Conservation (phyloP, 2,329 filamentous ascomycete species). For the Reticulascus tulasneorum region DNA sequence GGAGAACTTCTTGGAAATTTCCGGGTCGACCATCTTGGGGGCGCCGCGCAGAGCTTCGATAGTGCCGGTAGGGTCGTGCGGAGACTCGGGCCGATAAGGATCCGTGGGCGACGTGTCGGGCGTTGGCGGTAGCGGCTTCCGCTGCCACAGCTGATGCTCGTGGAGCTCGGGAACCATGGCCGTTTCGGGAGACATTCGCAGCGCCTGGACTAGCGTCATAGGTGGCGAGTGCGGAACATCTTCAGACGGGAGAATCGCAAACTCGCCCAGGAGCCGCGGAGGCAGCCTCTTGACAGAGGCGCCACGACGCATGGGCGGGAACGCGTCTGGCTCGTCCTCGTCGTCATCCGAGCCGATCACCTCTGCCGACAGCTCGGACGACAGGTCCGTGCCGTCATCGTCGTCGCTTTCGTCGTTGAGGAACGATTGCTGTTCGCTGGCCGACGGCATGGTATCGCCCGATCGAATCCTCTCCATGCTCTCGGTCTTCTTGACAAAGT, state of each 20-base stretch:
- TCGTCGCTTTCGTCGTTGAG: slow-evolving; percentile 44
- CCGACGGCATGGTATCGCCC: slow-evolving; percentile 26
- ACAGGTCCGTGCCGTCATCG: slow-evolving; percentile 53
- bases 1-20: slow-evolving; percentile 34
- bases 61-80: slow-evolving; percentile 26
- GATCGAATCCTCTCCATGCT: slow-evolving; percentile 43
- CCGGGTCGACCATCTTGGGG: slow-evolving; percentile 23
- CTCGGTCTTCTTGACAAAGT: slow-evolving; percentile 50
- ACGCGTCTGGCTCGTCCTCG: slow-evolving; percentile 15
- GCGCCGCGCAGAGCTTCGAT: slow-evolving; percentile 33
- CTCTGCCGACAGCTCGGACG: slow-evolving; percentile 59
- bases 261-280: slow-evolving; percentile 7
- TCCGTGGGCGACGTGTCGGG: slow-evolving; percentile 45
- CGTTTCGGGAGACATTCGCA: slow-evolving; percentile 37
- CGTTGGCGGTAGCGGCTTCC: slow-evolving; percentile 45
- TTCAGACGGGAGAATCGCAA: slow-evolving; percentile 2
- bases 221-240: slow-evolving; percentile 34
- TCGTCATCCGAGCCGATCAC: slow-evolving; percentile 29
- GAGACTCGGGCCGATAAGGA: slow-evolving; percentile 29
- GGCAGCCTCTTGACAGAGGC: slow-evolving; percentile 5
- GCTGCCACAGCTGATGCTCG: slow-evolving; percentile 37
- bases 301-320: slow-evolving; percentile 14
- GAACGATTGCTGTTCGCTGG: slow-evolving; percentile 37
- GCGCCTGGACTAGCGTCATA: slow-evolving; percentile 44
- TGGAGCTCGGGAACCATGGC: slow-evolving; percentile 32